Conservation (phyloP, 1,139 yeast species). For the Petasospora fabianii region DNA sequence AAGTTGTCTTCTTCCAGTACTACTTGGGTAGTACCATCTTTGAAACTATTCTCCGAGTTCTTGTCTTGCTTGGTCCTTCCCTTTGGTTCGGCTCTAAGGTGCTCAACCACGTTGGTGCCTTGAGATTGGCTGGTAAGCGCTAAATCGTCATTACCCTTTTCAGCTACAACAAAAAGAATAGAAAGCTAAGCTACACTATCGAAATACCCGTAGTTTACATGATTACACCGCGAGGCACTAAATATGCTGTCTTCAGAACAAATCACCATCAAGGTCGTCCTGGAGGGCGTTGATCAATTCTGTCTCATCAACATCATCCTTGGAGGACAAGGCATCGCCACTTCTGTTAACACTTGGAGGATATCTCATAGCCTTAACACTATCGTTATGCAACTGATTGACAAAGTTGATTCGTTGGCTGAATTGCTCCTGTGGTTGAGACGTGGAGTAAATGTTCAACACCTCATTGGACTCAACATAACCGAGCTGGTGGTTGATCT, state of each 20-base stretch:
- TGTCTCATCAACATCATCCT: conserved; percentile 50
- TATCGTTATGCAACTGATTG: conserved; percentile 84
- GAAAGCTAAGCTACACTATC: background rate
- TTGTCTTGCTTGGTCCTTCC: conserved; percentile 51
- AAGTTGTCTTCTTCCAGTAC: conserved; percentile 61
- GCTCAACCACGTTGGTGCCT: conserved; percentile 35
- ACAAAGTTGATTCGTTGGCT: conserved; percentile 94
- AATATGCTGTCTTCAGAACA: conserved; percentile 18
- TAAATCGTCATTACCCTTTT: conserved; percentile 8
- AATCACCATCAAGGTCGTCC: conserved; percentile 43
- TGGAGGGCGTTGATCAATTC: conserved; percentile 50
- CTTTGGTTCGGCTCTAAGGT: conserved; percentile 70
- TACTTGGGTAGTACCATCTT: conserved; percentile 72
- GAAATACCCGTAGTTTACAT: background rate
- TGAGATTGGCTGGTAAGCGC: conserved; percentile 28
- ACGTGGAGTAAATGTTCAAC: conserved; percentile 82
- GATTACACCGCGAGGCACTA: too few relatives aligned
- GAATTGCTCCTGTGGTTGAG: conserved; percentile 81
- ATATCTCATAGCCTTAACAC: conserved; percentile 94
- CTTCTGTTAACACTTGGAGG: conserved; percentile 40
- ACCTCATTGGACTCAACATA: conserved; percentile 89
- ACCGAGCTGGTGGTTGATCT: conserved; percentile 86
- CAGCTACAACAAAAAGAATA: too few relatives aligned
- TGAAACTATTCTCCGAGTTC: conserved; percentile 53
- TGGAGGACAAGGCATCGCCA: conserved; percentile 38